Evolutionary conservation across 2,329 filamentous ascomycete genomes (phyloP).

Genomic region (Pseudogymnoascus sp.): DNA sequence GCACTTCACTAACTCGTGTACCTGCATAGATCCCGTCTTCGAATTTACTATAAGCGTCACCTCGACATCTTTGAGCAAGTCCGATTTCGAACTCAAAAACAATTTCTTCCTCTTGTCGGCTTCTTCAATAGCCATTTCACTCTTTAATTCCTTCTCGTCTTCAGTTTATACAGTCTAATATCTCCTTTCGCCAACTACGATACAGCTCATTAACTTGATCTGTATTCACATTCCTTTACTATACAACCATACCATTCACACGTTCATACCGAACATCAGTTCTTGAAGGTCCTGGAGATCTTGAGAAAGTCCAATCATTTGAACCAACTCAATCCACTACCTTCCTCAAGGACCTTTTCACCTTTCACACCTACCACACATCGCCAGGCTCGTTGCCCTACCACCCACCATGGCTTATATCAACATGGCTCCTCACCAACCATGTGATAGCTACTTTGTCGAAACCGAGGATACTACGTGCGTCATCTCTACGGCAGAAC

Average conservation of each 20-base stretch:
- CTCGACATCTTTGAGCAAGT: not conserved
- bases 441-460: slow-evolving; percentile 63
- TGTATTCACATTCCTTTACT: slow-evolving; percentile 26
- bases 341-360: slow-evolving; percentile 11
- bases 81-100: slow-evolving; percentile 17
- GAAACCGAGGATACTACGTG: slow-evolving; percentile 47
- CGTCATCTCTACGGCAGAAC: slow-evolving; percentile 27
- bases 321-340: slow-evolving; percentile 15
- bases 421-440: slow-evolving; percentile 38
- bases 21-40: slow-evolving; percentile 2
- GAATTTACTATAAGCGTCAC: slow-evolving; percentile 5
- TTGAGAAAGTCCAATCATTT: slow-evolving; percentile 26
- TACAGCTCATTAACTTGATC: slow-evolving; percentile 21
- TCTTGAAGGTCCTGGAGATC: slow-evolving; percentile 32
- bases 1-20: not conserved
- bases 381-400: slow-evolving; percentile 12
- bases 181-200: slow-evolving; percentile 24
- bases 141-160: slow-evolving; percentile 26
- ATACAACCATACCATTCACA: slow-evolving; percentile 12
- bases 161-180: slow-evolving; percentile 26
- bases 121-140: slow-evolving; percentile 26
- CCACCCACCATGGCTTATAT: slow-evolving; percentile 11
- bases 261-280: slow-evolving; percentile 26
- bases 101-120: slow-evolving; percentile 18
- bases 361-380: slow-evolving; percentile 5